These are phyloP conservation scores for Chrysoporthe puriensis DNA, from an alignment of 2,329 filamentous ascomycete genomes.

Conservation along the genomic window DNA sequence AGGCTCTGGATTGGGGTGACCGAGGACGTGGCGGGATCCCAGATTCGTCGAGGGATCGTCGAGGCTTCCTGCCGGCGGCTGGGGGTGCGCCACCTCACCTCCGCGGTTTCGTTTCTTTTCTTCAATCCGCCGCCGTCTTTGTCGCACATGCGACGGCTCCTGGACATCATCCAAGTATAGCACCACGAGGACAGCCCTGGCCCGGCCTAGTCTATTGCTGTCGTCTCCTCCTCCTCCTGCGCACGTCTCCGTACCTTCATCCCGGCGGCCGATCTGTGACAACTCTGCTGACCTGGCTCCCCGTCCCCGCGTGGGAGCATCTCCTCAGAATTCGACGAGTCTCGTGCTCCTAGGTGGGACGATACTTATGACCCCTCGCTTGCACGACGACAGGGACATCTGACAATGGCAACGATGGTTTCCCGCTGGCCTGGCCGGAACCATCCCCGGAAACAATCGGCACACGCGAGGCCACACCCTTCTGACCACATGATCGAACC, in stretches of 20 bases:
- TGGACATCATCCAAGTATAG: constrained; percentile 1
- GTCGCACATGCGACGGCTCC: not conserved
- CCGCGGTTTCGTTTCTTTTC: not conserved
- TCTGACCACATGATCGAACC: constrained; percentile 16
- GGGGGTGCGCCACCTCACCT: no score
- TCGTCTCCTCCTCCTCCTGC: not conserved
- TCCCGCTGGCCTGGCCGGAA: constrained; percentile 1
- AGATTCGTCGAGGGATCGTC: not conserved
- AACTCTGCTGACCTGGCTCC: constrained; percentile 15
- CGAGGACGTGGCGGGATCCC: not conserved
- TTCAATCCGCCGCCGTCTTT: not conserved
- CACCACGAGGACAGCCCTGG: constrained; percentile 7
- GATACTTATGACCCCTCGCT: constrained; percentile 21
- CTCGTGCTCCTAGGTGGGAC: constrained; percentile 7
- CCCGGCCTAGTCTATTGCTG: not conserved
- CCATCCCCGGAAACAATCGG: constrained; percentile 13
- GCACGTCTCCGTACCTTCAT: not conserved
- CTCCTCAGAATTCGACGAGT: constrained; percentile 11
- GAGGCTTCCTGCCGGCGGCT: no score
- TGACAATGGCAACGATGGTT: constrained; percentile 10
- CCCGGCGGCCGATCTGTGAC: not conserved
- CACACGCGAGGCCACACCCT: constrained; percentile 3
- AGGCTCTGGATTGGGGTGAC: not conserved
- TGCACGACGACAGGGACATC: constrained; percentile 14
- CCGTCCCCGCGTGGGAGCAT: constrained; percentile 14